Conservation (phyloP, 2,329 filamentous ascomycete genomes). For the Pestalotiopsis sp. region DNA sequence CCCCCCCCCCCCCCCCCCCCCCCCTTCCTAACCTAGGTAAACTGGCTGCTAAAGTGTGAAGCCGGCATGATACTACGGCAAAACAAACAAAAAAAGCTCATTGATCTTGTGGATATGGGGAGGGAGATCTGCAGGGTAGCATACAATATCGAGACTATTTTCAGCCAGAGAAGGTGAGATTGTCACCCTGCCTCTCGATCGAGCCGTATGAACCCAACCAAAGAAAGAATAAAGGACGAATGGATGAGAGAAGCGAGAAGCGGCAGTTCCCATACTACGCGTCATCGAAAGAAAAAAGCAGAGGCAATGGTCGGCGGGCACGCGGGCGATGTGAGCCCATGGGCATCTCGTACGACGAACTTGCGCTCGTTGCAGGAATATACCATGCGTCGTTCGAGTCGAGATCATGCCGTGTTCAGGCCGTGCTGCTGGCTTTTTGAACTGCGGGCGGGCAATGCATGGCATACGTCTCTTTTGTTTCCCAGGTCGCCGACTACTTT, state of each 20-base stretch:
- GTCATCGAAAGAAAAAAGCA: background rate
- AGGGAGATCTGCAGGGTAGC: background rate
- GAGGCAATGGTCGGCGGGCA: background rate
- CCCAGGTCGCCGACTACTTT: too few relatives aligned
- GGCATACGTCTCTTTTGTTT: too few relatives aligned
- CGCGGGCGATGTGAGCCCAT: too few relatives aligned
- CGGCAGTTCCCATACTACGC: background rate
- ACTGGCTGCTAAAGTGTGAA: background rate
- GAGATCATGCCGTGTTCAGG: too few relatives aligned
- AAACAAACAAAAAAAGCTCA: background rate
- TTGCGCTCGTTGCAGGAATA: too few relatives aligned
- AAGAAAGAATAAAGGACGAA: background rate
- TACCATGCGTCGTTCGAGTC: too few relatives aligned
- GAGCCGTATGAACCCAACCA: background rate
- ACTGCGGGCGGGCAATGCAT: too few relatives aligned
- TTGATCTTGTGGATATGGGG: background rate
- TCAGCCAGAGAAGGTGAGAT: background rate
- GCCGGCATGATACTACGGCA: background rate
- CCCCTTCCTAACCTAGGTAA: background rate
- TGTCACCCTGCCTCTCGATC: background rate
- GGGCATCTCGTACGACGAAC: too few relatives aligned
- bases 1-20: background rate
- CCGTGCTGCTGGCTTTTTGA: too few relatives aligned
- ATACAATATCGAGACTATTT: background rate
- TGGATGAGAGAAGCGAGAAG: background rate